A percentile compares a stretch with the other conserved stretches of the same genome.
phyloP scores from a whole-genome alignment of 1,284 basidiomycete species.

The Cystobasidium slooffiae region DNA sequence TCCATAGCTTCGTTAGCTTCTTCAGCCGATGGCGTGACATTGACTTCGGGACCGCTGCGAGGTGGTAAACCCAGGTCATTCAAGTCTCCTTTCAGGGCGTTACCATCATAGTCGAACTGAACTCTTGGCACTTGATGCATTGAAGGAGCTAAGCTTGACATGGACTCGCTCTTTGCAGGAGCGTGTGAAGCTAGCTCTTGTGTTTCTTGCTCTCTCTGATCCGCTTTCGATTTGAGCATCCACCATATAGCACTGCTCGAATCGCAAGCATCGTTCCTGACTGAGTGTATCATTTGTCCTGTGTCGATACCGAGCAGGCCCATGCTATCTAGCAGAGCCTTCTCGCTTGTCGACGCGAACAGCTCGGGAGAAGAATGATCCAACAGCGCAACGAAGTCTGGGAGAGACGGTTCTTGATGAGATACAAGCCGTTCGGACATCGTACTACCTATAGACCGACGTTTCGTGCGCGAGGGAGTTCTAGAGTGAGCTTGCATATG shows the following conservation, averaged over 20 bases:
- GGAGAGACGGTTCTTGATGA: slow-evolving; percentile 47
- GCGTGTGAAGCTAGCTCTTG: slow-evolving; percentile 11
- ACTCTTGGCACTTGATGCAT: background rate
- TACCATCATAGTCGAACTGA: background rate
- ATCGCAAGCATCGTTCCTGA: slow-evolving; percentile 89
- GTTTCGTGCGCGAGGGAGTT: slow-evolving; percentile 91
- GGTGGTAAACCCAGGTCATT: background rate
- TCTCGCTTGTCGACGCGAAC: slow-evolving; percentile 81
- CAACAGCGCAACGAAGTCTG: slow-evolving; percentile 72
- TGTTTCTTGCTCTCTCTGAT: slow-evolving; percentile 46
- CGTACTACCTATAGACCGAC: slow-evolving; percentile 86
- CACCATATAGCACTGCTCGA: slow-evolving; percentile 91
- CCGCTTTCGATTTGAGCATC: slow-evolving; percentile 73
- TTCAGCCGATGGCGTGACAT: background rate
- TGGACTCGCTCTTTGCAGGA: slow-evolving; percentile 25
- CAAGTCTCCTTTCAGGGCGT: background rate
- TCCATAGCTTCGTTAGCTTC: slow-evolving; percentile 7
- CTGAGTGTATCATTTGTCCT: slow-evolving; percentile 91
- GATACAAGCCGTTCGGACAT: slow-evolving; percentile 59
- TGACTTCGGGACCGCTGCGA: background rate
- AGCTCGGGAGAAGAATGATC: slow-evolving; percentile 68
- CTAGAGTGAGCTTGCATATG: slow-evolving; percentile 64
- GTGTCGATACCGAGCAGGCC: slow-evolving; percentile 84
- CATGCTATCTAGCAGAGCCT: slow-evolving; percentile 76
- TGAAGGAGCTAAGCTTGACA: slow-evolving; percentile 5